Conservation (phyloP, 2,329 filamentous ascomycete species). For the Cladosporium austrohemisphaericum region DNA sequence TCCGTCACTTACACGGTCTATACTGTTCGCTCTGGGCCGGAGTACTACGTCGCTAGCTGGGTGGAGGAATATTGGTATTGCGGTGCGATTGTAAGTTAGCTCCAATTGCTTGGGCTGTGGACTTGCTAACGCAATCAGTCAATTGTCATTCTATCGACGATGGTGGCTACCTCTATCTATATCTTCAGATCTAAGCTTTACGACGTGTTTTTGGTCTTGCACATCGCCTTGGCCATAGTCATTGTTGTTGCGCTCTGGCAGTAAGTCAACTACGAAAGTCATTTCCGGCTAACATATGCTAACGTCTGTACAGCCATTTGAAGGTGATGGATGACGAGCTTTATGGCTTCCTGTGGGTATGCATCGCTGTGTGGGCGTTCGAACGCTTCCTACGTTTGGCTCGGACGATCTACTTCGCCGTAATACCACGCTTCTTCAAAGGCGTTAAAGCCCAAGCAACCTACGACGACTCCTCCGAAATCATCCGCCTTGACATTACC, state of each 20-base stretch:
- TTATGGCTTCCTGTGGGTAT: slow-evolving; percentile 50
- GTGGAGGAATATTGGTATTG: slow-evolving; percentile 49
- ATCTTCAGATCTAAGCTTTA: slow-evolving; percentile 53
- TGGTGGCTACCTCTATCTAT: slow-evolving; percentile 49
- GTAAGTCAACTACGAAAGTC: slow-evolving; percentile 37
- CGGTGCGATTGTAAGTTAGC: slow-evolving; percentile 43
- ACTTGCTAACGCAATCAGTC: slow-evolving; percentile 22
- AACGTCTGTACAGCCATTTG: slow-evolving; percentile 40
- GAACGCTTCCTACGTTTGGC: slow-evolving; percentile 48
- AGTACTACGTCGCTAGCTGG: slow-evolving; percentile 28
- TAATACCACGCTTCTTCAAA: slow-evolving; percentile 30
- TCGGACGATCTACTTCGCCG: slow-evolving; percentile 44
- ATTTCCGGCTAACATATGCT: slow-evolving; percentile 18
- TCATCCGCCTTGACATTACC: slow-evolving; percentile 47
- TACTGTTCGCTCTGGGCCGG: slow-evolving; percentile 33
- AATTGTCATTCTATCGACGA: slow-evolving; percentile 43
- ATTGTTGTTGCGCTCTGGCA: slow-evolving; percentile 51
- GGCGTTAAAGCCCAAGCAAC: slow-evolving; percentile 36
- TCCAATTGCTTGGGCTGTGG: neutral
- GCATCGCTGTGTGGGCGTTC: slow-evolving; percentile 47
- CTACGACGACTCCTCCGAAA: slow-evolving; percentile 43
- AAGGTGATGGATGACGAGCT: slow-evolving; percentile 52
- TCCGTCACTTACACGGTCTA: slow-evolving; percentile 55
- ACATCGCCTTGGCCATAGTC: slow-evolving; percentile 52
- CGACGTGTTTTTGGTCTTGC: slow-evolving; percentile 48